Evolutionary conservation across 768 basidiomycete genomes (phyloP).

Genomic region (Terana coerulea): DNA sequence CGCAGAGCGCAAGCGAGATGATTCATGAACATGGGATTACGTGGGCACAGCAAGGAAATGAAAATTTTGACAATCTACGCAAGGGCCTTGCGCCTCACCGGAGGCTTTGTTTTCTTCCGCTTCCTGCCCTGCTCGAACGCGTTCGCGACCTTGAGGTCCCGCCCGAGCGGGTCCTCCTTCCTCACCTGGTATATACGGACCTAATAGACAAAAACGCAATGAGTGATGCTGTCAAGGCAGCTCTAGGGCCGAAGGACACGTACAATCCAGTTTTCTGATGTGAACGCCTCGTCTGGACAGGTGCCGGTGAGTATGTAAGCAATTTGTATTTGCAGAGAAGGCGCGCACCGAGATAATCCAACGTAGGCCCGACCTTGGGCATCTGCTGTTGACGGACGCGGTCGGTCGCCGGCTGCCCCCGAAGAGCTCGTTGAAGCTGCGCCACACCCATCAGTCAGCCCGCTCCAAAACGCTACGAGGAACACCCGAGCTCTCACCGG

Average conservation of each 20-base stretch:
- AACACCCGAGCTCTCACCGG: slow-evolving; percentile 46
- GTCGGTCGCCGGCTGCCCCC: slow-evolving; percentile 73
- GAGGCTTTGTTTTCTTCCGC: slow-evolving; percentile 76
- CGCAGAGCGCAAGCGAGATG: too few relatives aligned
- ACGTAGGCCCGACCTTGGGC: slow-evolving; percentile 70
- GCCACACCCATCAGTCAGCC: background rate
- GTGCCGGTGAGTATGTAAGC: background rate
- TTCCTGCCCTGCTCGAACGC: slow-evolving; percentile 87
- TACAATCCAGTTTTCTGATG: slow-evolving; percentile 99
- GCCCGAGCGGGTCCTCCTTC: slow-evolving; percentile 87
- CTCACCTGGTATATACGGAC: slow-evolving; percentile 94
- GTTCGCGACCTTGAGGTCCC: slow-evolving; percentile 85
- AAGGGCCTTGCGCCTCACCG: slow-evolving; percentile 50
- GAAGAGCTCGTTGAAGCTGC: slow-evolving; percentile 83
- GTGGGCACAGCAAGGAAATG: too few relatives aligned
- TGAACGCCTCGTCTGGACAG: slow-evolving; percentile 88
- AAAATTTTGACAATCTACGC: slow-evolving; percentile 21
- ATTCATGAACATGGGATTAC: too few relatives aligned
- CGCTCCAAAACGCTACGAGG: background rate
- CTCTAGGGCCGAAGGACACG: slow-evolving; percentile 25
- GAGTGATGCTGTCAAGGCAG: background rate
- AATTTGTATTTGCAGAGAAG: slow-evolving; percentile 12
- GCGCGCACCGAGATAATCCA: slow-evolving; percentile 77
- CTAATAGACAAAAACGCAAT: slow-evolving; percentile 28
- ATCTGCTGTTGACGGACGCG: slow-evolving; percentile 87